Base-by-base conservation (phyloP, 768 basidiomycete species). In the Royoungia palumana region DNA sequence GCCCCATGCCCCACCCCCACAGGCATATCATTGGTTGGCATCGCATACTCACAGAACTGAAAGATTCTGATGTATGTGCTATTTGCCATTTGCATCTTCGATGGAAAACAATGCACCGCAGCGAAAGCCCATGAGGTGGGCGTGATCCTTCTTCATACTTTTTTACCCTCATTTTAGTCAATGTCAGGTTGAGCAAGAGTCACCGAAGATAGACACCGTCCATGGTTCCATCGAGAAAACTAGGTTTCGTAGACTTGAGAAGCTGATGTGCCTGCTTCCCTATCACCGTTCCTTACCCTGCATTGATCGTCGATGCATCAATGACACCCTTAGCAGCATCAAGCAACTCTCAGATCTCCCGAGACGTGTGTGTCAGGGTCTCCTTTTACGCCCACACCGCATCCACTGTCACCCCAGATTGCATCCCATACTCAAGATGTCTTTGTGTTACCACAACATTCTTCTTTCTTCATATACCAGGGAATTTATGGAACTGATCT, bases 11-110 rank as follows among this genome's bases (percentile, higher is more conserved):
- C 2, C 82, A 89, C 60, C 71, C 69, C 0, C 73, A 82, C 56
- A 77, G 84, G 25, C 90, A 93, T 65, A 74, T 92, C 19, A 68
- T 88, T 4, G 84, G 87, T 17, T 93, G 90, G 90, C 85, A 87
- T 60, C 75, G 78, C 30, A 74, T 91, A 28, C 70, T 81, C 6
- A 71, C 72, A 38, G 88, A 91, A 54, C 69, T 92, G 27, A 72
- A 72, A 42, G 77, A 80, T 14, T 65, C 73, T 25, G 72, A 71
- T 13, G 78, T 91, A 4, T 68, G 72, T n/a, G n/a, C n/a, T n/a
- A n/a, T n/a, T n/a, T 27, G 79, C 81, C 6, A 76, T 90, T 7
- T 91, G 89, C 59, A 81, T 93, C 1, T 93, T 92, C 57, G 89
- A 93, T 58, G 90, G 89, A 11, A 76, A 77, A 51, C 69, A 79